Conservation (phyloP, 2,329 filamentous ascomycete genomes). For the Ophiocordyceps australis region DNA sequence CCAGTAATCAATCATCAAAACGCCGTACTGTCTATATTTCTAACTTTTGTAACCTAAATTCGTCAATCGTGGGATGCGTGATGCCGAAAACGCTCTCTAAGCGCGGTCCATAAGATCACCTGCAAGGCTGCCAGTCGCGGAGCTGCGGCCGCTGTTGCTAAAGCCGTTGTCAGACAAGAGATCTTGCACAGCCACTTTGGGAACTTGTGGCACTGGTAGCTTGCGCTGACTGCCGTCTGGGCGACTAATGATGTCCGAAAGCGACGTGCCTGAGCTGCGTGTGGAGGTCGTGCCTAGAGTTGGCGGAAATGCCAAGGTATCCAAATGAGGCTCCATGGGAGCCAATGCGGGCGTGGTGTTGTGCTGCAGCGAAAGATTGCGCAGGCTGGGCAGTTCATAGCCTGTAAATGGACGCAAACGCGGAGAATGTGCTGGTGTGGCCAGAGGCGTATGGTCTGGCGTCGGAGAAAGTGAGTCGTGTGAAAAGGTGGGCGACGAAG, state of each 20-base stretch:
- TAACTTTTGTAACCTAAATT: constrained; percentile 20
- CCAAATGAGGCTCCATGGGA: constrained; percentile 38
- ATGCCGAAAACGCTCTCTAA: constrained; percentile 11
- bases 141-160: constrained; percentile 59
- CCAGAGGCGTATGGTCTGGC: constrained; percentile 94
- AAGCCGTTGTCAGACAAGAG: constrained; percentile 52
- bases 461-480: constrained; percentile 92
- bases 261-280: constrained; percentile 51
- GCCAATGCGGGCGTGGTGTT: constrained; percentile 36
- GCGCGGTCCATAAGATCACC: constrained; percentile 44
- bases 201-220: constrained; percentile 77
- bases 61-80: constrained; percentile 17
- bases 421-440: constrained; percentile 87
- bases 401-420: constrained; percentile 69
- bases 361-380: constrained; percentile 38
- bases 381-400: constrained; percentile 68
- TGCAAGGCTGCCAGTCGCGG: constrained; percentile 58
- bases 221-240: constrained; percentile 80
- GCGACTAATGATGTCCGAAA: constrained; percentile 84
- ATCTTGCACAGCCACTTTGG: constrained; percentile 76
- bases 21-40: too few species aligned
- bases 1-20: too few species aligned
- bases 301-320: constrained; percentile 19
- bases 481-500: constrained; percentile 89
- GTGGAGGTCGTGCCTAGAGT: constrained; percentile 33